Evolutionary conservation across 2,329 filamentous ascomycete genomes (phyloP).

Genomic region (Talaromyces sp.): DNA sequence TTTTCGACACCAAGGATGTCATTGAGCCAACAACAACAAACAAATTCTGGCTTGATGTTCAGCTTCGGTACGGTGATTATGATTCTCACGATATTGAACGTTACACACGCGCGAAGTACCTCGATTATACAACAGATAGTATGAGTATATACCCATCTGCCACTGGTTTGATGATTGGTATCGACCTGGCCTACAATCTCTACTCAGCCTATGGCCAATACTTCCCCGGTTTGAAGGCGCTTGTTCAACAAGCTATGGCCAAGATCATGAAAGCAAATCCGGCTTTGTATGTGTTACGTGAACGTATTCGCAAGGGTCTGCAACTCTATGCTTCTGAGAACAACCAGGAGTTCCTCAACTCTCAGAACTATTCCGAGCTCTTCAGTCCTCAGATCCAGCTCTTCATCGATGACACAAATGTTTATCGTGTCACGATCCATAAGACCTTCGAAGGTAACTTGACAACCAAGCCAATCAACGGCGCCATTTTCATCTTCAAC

Average conservation of each 20-base stretch:
- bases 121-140: conserved; percentile 97
- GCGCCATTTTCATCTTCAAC: conserved; percentile 99
- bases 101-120: conserved; percentile 95
- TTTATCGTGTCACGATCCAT: conserved; percentile 98
- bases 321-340: conserved; percentile 97
- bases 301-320: conserved; percentile 97
- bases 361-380: conserved; percentile 97
- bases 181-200: conserved; percentile 95
- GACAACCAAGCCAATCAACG: conserved; percentile 99
- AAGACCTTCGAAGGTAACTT: conserved; percentile 99
- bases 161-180: conserved; percentile 94
- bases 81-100: conserved; percentile 98
- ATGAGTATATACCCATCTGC: conserved; percentile 98
- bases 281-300: conserved; percentile 88
- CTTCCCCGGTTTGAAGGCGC: conserved; percentile 93
- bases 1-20: conserved; percentile 94
- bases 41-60: conserved; percentile 99
- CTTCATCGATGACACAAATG: conserved; percentile 98
- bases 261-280: conserved; percentile 99
- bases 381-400: conserved; percentile 99
- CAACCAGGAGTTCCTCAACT: conserved; percentile 98
- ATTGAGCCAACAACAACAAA: conserved; percentile 93
- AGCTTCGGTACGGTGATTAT: conserved; percentile 95
- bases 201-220: conserved; percentile 98
- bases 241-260: conserved; percentile 97